Evolutionary conservation across 768 basidiomycete species (phyloP).

Genomic region (Podaxis pistillaris): DNA sequence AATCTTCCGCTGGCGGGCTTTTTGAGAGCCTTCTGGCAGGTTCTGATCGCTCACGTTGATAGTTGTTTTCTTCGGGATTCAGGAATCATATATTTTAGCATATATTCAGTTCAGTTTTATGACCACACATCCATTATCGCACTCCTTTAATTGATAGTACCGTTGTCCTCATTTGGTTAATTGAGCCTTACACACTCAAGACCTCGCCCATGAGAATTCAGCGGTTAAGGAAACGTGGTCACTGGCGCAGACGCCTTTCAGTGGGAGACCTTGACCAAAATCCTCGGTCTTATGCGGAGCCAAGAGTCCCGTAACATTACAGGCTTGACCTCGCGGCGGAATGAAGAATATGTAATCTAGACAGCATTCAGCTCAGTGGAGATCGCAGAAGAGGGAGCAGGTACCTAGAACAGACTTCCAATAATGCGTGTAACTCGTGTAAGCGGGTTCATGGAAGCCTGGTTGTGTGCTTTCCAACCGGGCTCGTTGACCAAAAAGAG

Average conservation of each 20-base stretch:
- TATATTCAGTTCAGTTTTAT: constrained; percentile 1
- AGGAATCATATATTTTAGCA: background rate
- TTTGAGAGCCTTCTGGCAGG: constrained; percentile 87
- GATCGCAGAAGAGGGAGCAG: constrained; percentile 12
- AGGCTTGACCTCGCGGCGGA: constrained; percentile 35
- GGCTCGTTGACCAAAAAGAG: constrained; percentile 54
- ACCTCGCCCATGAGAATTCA: constrained; percentile 44
- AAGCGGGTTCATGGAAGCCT: constrained; percentile 76
- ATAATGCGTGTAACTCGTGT: constrained; percentile 86
- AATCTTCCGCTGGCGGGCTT: constrained; percentile 78
- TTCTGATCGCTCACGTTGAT: constrained; percentile 60
- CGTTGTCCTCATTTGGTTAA: constrained; percentile 9
- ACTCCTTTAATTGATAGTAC: constrained; percentile 11
- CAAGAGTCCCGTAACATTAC: constrained; percentile 53
- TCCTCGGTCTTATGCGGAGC: constrained; percentile 56
- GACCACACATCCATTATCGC: constrained; percentile 10
- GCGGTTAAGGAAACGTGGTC: constrained; percentile 84
- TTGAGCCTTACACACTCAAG: constrained; percentile 13
- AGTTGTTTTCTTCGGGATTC: background rate
- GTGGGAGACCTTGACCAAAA: constrained; percentile 76
- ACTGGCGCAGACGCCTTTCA: constrained; percentile 73
- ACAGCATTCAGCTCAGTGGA: constrained; percentile 2
- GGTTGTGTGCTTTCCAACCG: constrained; percentile 34
- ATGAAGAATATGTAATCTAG: constrained; percentile 90
- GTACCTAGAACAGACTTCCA: constrained; percentile 82